Percentiles rank a stretch among this genome's conserved stretches.
phyloP scores from a whole-genome alignment of 257 asterid species.

The Fraxinus excelsior region DNA sequence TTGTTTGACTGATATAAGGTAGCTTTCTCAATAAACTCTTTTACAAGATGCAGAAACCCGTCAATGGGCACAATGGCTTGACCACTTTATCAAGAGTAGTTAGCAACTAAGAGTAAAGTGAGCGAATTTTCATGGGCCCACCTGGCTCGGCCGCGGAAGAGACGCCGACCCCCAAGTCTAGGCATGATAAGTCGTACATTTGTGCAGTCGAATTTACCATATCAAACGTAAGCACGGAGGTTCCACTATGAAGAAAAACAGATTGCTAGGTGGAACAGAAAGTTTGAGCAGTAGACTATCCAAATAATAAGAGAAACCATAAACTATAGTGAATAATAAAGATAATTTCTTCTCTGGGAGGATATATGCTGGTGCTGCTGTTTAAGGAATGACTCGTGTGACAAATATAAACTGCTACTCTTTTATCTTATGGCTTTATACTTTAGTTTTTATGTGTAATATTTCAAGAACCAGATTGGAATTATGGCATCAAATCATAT shows the following conservation, averaged over 20 bases:
- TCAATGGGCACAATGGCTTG: too few species aligned
- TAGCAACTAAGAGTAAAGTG: too few species aligned
- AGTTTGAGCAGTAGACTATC: neutral
- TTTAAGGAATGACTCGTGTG: conserved; percentile 15
- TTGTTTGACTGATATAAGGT: too few species aligned
- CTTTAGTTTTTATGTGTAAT: neutral
- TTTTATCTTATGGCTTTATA: conserved; percentile 6
- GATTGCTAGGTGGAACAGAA: neutral
- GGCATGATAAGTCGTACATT: neutral
- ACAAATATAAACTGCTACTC: neutral
- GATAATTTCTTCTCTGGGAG: neutral
- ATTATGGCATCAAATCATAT: conserved; percentile 31
- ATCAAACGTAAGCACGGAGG: neutral
- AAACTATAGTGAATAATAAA: neutral
- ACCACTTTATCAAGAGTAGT: too few species aligned
- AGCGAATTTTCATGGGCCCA: too few species aligned
- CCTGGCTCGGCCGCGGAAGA: too few species aligned
- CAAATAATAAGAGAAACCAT: neutral
- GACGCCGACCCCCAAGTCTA: neutral
- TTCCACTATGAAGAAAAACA: neutral
- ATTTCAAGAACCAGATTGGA: conserved; percentile 16
- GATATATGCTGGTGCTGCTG: neutral
- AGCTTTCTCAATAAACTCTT: too few species aligned
- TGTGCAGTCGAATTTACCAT: neutral
- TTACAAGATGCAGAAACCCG: too few species aligned